A percentile compares a stretch with the other conserved stretches of the same genome.
Evolutionary conservation across 768 basidiomycete genomes (phyloP).

Genomic region (Cystofilobasidium bisporidii): DNA sequence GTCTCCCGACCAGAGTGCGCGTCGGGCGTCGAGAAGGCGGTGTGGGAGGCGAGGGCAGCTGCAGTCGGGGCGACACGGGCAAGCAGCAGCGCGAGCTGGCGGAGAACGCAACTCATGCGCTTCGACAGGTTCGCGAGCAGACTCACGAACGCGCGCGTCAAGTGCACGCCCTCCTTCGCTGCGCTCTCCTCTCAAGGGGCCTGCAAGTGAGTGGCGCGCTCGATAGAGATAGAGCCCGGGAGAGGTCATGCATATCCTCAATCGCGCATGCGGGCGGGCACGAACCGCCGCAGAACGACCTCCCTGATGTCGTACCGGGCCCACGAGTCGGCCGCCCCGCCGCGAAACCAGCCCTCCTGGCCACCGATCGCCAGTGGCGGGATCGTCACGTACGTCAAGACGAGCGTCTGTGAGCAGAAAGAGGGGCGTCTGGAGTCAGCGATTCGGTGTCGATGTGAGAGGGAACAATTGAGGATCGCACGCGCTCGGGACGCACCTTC

Average conservation of each 20-base stretch:
- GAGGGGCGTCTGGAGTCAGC: constrained; percentile 14
- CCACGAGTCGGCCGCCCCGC: constrained; percentile 53
- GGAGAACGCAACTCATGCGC: background rate
- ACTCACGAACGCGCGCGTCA: too few relatives aligned
- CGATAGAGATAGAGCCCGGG: too few relatives aligned
- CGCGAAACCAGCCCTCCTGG: constrained; percentile 6
- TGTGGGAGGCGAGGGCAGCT: too few relatives aligned
- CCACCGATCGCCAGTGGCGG: constrained; percentile 48
- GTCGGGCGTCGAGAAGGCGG: too few relatives aligned
- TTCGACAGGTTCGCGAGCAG: too few relatives aligned
- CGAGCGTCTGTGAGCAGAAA: constrained; percentile 57
- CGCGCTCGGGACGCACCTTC: constrained; percentile 56
- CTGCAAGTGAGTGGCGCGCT: too few relatives aligned
- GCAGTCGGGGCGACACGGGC: too few relatives aligned
- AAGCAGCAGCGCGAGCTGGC: background rate
- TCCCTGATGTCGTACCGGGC: constrained; percentile 63
- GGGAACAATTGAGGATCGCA: background rate
- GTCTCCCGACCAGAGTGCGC: too few relatives aligned
- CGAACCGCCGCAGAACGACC: constrained; percentile 70
- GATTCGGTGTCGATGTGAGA: background rate
- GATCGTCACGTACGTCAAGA: constrained; percentile 85
- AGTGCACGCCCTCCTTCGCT: too few relatives aligned
- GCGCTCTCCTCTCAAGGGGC: too few relatives aligned
- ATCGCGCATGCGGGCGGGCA: constrained; percentile 87
- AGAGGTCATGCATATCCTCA: too few relatives aligned